A percentile compares a stretch with the other conserved stretches of the same genome.
Conservation (phyloP, 192 early-diverging fungal genomes). For the Kickxella alabastrina region DNA sequence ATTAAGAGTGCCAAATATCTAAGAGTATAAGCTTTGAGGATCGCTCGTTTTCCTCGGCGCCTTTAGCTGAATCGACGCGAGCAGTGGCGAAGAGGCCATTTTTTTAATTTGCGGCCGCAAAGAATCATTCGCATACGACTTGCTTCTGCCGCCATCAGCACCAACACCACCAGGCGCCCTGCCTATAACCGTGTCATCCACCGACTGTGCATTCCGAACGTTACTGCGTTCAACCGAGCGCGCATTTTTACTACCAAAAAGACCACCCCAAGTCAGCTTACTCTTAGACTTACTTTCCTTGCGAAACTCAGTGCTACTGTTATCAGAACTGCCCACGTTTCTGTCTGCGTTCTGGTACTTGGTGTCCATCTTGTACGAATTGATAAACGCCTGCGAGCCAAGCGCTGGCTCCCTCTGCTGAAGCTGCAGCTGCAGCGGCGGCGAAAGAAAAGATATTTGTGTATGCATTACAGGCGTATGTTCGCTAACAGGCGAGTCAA, state of each 20-base stretch:
- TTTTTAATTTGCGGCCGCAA: conserved; percentile 6
- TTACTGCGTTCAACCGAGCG: conserved; percentile 5
- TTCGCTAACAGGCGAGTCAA: background rate
- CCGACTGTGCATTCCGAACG: background rate
- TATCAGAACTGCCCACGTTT: background rate
- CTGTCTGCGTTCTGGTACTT: conserved; percentile 3
- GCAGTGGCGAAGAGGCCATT: background rate
- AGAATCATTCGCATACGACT: no score
- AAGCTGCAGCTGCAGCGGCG: no score
- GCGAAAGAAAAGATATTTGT: no score
- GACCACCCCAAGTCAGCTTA: conserved; percentile 22
- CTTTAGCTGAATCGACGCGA: background rate
- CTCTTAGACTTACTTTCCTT: conserved; percentile 19
- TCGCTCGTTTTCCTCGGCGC: conserved; percentile 2
- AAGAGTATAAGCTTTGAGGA: background rate
- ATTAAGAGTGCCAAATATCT: no score
- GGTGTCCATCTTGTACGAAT: conserved; percentile 32
- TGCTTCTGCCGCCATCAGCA: background rate
- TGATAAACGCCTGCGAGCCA: conserved; percentile 35
- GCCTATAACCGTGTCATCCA: background rate
- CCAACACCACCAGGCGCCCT: no score
- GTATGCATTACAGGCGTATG: no score
- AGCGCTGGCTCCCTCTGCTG: conserved; percentile 13
- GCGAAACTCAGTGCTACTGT: conserved; percentile 3
- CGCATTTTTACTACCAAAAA: conserved; percentile 40